phyloP scores from a whole-genome alignment of 106 monocot genomes.

The Dactylorhiza incarnata region DNA sequence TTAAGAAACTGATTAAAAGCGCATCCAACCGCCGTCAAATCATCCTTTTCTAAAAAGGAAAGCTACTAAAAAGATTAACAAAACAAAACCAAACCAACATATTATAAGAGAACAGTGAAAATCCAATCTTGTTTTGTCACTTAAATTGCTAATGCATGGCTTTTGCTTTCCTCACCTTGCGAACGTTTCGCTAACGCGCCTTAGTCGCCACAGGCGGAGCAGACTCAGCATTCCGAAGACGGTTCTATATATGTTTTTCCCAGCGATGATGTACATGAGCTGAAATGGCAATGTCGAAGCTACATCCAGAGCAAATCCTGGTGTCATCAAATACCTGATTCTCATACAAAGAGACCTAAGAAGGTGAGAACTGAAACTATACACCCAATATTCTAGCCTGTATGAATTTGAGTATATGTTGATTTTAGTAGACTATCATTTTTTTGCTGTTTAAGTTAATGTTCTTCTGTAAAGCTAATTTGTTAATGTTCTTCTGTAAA shows the following conservation, averaged over 20 bases:
- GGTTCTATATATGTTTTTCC: not conserved
- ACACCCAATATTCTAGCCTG: not conserved
- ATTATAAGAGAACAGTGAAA: not conserved
- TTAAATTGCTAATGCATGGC: not conserved
- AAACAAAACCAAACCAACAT: no score
- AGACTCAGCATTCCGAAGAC: conserved; percentile 12
- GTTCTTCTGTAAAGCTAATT: not conserved
- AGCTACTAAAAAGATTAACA: no score
- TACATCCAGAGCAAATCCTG: conserved; percentile 15
- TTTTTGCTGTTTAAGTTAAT: not conserved
- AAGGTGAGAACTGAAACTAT: not conserved
- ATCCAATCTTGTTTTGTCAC: not conserved
- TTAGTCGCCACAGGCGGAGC: conserved; percentile 22
- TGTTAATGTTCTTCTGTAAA: not conserved
- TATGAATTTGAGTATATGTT: not conserved
- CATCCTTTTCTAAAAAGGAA: no score
- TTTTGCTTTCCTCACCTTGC: conserved; percentile 7
- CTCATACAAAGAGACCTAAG: not conserved
- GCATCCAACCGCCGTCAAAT: no score
- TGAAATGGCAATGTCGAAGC: conserved; percentile 13
- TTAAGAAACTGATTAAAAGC: no score
- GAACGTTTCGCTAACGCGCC: conserved; percentile 12
- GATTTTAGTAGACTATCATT: not conserved
- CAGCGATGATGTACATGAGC: not conserved
- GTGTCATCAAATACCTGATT: conserved; percentile 16